A percentile compares a stretch with the other conserved stretches of the same genome.
Conservation (phyloP, 768 basidiomycete species). For the Pisolithus sp. region DNA sequence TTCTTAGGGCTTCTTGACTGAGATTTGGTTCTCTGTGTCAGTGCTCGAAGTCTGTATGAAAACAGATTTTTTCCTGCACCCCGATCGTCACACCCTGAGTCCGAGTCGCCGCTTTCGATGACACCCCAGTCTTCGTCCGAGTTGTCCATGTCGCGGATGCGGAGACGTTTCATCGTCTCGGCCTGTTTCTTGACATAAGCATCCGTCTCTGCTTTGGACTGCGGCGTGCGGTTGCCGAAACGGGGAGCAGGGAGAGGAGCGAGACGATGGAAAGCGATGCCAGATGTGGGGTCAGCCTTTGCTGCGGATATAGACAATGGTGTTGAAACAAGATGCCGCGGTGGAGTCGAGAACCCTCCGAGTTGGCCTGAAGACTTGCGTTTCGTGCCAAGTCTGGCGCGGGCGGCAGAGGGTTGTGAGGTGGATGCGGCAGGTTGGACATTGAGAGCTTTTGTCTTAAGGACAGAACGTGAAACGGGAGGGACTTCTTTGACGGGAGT, state of each 20-base stretch:
- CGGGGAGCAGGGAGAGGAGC: constrained; percentile 29
- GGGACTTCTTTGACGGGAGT: constrained; percentile 55
- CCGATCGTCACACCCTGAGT: constrained; percentile 41
- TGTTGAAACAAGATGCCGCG: constrained; percentile 40
- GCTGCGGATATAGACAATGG: constrained; percentile 33
- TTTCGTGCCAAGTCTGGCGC: constrained; percentile 50
- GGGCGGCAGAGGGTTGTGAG: constrained; percentile 18
- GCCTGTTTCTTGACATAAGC: constrained; percentile 45
- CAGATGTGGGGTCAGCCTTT: constrained; percentile 27
- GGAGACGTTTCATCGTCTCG: constrained; percentile 57
- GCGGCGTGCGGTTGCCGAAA: constrained; percentile 25
- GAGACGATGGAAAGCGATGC: constrained; percentile 29
- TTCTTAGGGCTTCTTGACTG: constrained; percentile 26
- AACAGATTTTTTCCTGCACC: constrained; percentile 33
- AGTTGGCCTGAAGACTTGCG: constrained; percentile 49
- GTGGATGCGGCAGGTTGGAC: constrained; percentile 5
- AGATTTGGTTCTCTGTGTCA: constrained; percentile 24
- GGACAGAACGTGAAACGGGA: constrained; percentile 34
- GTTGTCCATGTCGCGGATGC: constrained; percentile 49
- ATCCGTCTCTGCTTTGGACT: constrained; percentile 32
- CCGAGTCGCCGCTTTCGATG: constrained; percentile 43
- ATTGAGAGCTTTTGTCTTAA: constrained; percentile 31
- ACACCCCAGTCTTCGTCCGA: constrained; percentile 40
- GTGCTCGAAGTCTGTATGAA: constrained; percentile 14
- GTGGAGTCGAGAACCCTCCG: constrained; percentile 50